These are phyloP conservation scores for Nakazawaea peltata DNA, from an alignment of 805 yeast genomes.

Conservation along the genomic window DNA sequence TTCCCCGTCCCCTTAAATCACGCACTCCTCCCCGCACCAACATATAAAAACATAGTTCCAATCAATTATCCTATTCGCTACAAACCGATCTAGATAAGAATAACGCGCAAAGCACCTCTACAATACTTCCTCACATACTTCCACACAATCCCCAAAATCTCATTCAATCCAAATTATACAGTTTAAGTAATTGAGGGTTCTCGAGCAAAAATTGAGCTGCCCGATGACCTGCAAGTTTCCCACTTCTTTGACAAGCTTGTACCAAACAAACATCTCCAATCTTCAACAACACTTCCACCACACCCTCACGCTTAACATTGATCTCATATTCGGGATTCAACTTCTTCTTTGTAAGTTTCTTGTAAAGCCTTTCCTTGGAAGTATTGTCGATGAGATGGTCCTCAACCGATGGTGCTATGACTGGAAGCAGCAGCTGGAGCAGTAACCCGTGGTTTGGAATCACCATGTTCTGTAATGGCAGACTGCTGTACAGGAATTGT, in stretches of 20 bases:
- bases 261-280: slow-evolving; percentile 27
- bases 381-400: slow-evolving; percentile 13
- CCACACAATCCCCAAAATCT: no score
- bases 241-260: slow-evolving; percentile 23
- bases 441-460: no score
- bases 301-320: slow-evolving; percentile 14
- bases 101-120: no score
- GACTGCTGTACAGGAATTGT: not conserved
- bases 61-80: no score
- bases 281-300: slow-evolving; percentile 17
- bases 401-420: not conserved
- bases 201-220: slow-evolving; percentile 28
- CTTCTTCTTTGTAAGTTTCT: slow-evolving; percentile 16
- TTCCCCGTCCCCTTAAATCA: no score
- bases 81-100: no score
- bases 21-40: no score
- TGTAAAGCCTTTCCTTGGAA: slow-evolving; percentile 25
- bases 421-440: slow-evolving; percentile 1
- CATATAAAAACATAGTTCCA: no score
- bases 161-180: no score
- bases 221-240: slow-evolving; percentile 29
- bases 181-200: slow-evolving; percentile 13
- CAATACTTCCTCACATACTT: no score
- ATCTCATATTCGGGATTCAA: slow-evolving; percentile 24
- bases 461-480: no score